Evolutionary conservation across 345 rosid species (phyloP), one percentile per base, ranked within the genome.

Genomic region (Salix brachista): DNA sequence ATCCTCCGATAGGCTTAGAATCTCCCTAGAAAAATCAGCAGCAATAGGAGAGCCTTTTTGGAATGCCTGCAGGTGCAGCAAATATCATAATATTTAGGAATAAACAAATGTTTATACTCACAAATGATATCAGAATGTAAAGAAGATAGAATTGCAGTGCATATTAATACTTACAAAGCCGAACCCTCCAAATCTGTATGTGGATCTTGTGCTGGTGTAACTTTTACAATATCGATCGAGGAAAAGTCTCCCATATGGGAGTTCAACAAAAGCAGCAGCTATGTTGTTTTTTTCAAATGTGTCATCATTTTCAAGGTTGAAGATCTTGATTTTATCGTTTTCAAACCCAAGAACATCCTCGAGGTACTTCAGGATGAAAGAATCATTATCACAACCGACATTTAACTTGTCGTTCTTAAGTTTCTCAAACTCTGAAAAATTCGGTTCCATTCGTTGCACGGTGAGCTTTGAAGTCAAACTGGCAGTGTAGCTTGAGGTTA

Each of bases 401-500:
- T 34, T 84, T 30, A 75, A n/a, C 37, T 84, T 79, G 70, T 76
- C 76, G 17, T n/a, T 41, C 71, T 54, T 81, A 6, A 86, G 73
- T 79, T 71, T 78, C 6, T 84, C 75, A 37, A 89, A 76, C 14
- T 87, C 86, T 6, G 87, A 81, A 9, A 75, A 50, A 36, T 80
- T 81, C 2, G 88, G 84, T 78, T 71, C 77, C 67, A 89, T 71
- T 34, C 79, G 41, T 69, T 78, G 83, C 16, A 89, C 79, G 0
- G 95, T 91, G 17, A 91, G 89, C 87, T 88, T 79, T 19, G 92
- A 88, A 34, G 87, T 80, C 34, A 91, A 77, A 73, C 84, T 75
- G 16, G 95, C 92, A 0, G 92, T 89, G 84, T 89, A 91, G 83
- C 92, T 89, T 52, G 89, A 85, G 54, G 67, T 89, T 54, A 89